A percentile compares a stretch with the other conserved stretches of the same genome.
Evolutionary conservation across 148 eudicot species (phyloP).

Genomic region (Selenicereus undatus): DNA sequence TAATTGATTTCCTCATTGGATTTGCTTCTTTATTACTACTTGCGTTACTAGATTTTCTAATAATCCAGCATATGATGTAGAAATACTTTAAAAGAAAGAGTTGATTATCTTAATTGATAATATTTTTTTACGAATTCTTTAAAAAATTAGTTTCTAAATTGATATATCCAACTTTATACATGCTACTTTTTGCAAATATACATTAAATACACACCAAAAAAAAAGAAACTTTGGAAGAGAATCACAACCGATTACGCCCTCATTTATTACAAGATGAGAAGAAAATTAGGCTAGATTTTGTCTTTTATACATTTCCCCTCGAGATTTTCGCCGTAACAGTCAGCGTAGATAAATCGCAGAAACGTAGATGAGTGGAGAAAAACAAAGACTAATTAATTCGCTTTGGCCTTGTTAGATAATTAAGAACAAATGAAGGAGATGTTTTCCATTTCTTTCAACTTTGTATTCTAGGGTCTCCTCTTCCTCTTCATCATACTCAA

Average conservation of each 20-base stretch:
- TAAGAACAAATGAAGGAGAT: not conserved
- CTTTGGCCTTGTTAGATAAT: not conserved
- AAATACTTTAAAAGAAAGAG: no score
- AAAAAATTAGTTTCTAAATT: not conserved
- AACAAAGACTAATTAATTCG: not conserved
- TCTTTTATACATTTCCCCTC: not conserved
- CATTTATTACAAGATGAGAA: not conserved
- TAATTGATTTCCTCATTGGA: no score
- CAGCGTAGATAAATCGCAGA: not conserved
- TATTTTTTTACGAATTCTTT: not conserved
- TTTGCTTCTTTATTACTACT: not conserved
- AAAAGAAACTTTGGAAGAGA: not conserved
- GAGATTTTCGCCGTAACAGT: not conserved
- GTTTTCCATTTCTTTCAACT: no score
- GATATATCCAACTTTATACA: not conserved
- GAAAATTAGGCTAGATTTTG: not conserved
- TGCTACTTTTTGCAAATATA: not conserved
- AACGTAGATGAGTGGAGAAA: not conserved
- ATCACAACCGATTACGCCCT: not conserved
- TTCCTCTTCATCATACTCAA: no score
- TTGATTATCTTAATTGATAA: not conserved
- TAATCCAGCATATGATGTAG: no score
- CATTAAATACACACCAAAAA: not conserved
- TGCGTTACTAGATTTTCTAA: not conserved
- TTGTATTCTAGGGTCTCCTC: no score